Base-by-base conservation (phyloP, 768 basidiomycete species). In the Russula abietina region DNA sequence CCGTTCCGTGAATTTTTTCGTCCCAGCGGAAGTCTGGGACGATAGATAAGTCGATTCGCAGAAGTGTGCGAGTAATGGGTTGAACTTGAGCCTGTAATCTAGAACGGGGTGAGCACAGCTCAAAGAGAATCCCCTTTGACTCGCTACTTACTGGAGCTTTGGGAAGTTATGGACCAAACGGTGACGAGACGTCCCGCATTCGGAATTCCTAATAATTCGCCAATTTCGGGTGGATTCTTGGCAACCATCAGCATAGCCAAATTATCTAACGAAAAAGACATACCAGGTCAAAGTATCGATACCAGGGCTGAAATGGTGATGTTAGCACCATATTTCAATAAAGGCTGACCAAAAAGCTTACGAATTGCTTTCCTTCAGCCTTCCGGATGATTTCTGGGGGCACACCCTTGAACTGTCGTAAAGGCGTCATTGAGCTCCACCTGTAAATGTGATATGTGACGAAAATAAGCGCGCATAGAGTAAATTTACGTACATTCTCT, bases 1-100 rank as follows among this genome's bases (percentile, higher is more conserved):
- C 86, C 0, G 79, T 74, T 4, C 93, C 91, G 67, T 98, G 96
- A 7, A 94, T 83, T 73, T 92, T 92, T 69, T 93, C 91, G 41
- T 98, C 95, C 97, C 97, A 99, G 50, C 88, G 83, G 84, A 98
- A 99, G 71, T 98, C 97, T n/a, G 97, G 95, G 3, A 86, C 84
- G 71, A 99, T 95, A 3, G 92, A 93, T 17, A 99, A 76, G 67
- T 98, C 96, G 59, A 98, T 88, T 38, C 92, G 86, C 16, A 99
- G 82, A 16, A 98, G 83, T 0, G 93, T 91, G 11, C 95, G 87
- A 0, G 97, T 98, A 70, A 99, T 93, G 0, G 96, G 97, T 69
- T 97, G 92, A 0, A 98, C 96, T 70, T 97, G 92, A 0, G 97
- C 96, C 72, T 96, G 89, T 14, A 99, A 77, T 68, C 89, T 91